phyloP scores from a whole-genome alignment of 176 grass and related monocot genomes.

The Juncus inflexus region DNA sequence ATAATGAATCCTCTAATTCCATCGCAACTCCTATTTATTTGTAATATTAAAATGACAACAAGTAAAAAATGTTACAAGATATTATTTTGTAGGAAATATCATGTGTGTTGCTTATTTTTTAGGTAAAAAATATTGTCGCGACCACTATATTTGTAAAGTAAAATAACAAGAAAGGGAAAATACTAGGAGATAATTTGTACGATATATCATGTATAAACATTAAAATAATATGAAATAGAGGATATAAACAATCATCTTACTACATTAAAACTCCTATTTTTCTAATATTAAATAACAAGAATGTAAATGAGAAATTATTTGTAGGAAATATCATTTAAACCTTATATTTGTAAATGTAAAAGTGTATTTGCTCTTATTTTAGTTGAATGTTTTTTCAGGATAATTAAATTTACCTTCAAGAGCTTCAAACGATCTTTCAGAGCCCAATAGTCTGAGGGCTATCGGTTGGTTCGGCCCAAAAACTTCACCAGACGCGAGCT shows the following conservation, averaged over 20 bases:
- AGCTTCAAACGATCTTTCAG: conserved; percentile 86
- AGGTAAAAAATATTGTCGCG: background rate
- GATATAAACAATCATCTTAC: no score
- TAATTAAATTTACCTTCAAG: conserved; percentile 56
- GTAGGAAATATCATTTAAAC: no score
- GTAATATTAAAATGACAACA: conserved; percentile 16
- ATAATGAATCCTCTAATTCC: conserved; percentile 94
- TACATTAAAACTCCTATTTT: no score
- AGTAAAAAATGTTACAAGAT: conserved; percentile 8
- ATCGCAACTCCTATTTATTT: conserved; percentile 71
- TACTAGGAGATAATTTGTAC: no score
- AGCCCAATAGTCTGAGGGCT: conserved; percentile 76
- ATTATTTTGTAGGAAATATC: background rate
- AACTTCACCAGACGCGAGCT: conserved; percentile 96
- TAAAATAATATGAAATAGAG: no score
- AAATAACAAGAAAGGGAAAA: no score
- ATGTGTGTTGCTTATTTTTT: background rate
- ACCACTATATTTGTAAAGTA: background rate
- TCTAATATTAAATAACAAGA: no score
- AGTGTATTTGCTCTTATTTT: no score
- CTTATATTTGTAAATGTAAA: no score
- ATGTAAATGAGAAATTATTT: no score
- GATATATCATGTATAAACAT: no score
- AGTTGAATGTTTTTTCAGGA: background rate
- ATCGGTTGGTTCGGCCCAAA: conserved; percentile 88